A percentile compares a stretch with the other conserved stretches of the same genome.
These are phyloP conservation scores for Pyrus communis DNA, from an alignment of 306 rosid genomes.

Conservation along the genomic window DNA sequence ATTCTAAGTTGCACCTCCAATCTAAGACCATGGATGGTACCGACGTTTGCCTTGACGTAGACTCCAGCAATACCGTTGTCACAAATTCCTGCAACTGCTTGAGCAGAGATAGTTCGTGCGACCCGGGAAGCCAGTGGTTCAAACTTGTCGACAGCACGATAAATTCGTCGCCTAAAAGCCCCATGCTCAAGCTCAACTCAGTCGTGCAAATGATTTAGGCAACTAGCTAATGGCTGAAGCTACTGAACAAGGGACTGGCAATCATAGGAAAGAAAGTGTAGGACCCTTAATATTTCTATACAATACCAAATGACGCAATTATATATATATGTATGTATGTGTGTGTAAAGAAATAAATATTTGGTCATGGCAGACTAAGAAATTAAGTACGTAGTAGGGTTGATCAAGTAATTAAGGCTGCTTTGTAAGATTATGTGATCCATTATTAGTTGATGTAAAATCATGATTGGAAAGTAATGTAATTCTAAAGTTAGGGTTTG, in stretches of 20 bases:
- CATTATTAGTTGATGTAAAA: not conserved
- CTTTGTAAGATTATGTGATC: not conserved
- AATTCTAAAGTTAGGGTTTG: not conserved
- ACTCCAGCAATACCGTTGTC: constrained; percentile 40
- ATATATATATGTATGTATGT: not conserved
- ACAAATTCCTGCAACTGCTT: constrained; percentile 75
- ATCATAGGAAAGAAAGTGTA: not conserved
- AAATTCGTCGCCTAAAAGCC: constrained; percentile 7
- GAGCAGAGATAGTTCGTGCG: constrained; percentile 40
- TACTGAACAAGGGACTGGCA: not conserved
- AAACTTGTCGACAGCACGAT: constrained; percentile 56
- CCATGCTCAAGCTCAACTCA: constrained; percentile 5
- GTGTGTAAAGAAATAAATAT: not conserved
- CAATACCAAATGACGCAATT: not conserved
- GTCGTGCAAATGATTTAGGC: constrained; percentile 2
- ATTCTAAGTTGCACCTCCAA: constrained; percentile 68
- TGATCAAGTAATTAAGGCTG: not conserved
- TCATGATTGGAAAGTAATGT: not conserved
- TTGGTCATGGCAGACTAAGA: not conserved
- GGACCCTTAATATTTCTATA: not conserved
- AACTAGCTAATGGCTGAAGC: not conserved
- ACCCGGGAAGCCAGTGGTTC: constrained; percentile 86
- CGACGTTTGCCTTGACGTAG: constrained; percentile 61
- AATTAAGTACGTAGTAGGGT: not conserved
- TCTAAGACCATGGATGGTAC: constrained; percentile 34